Conservation (phyloP, 2,329 filamentous ascomycete genomes). For the Monosporascus ibericus region DNA sequence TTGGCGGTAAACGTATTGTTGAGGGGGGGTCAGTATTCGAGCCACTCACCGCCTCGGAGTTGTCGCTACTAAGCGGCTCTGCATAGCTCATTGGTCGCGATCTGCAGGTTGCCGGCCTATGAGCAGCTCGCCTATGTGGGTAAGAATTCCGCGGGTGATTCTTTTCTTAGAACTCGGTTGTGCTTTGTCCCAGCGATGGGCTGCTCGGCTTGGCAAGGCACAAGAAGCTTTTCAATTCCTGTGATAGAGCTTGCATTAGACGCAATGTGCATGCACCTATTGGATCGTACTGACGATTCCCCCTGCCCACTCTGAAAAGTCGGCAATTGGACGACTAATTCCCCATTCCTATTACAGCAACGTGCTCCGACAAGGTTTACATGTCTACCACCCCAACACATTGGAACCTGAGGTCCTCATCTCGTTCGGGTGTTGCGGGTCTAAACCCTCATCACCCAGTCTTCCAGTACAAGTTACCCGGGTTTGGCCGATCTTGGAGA, state of each 20-base stretch:
- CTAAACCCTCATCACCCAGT: neutral
- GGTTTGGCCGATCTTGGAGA: neutral
- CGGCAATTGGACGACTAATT: neutral
- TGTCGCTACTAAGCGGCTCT: constrained; percentile 19
- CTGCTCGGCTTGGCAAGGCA: neutral
- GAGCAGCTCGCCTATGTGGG: constrained; percentile 1
- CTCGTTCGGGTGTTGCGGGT: too few species aligned
- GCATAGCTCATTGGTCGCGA: constrained; percentile 15
- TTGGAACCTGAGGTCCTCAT: too few species aligned
- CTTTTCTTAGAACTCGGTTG: neutral
- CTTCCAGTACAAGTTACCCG: too few species aligned
- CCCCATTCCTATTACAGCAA: neutral
- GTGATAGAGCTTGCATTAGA: constrained; percentile 1
- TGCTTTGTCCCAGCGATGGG: neutral
- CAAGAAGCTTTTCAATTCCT: neutral
- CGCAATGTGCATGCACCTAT: neutral
- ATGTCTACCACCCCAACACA: constrained; percentile 1
- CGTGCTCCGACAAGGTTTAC: neutral
- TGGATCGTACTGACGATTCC: neutral
- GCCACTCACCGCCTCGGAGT: neutral
- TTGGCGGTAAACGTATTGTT: neutral
- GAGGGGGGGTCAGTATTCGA: too few species aligned
- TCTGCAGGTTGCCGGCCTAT: constrained; percentile 5
- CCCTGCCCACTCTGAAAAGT: neutral
- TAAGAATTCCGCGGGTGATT: neutral